Conservation (phyloP, 306 rosid species). For the Hippophae tibetana region DNA sequence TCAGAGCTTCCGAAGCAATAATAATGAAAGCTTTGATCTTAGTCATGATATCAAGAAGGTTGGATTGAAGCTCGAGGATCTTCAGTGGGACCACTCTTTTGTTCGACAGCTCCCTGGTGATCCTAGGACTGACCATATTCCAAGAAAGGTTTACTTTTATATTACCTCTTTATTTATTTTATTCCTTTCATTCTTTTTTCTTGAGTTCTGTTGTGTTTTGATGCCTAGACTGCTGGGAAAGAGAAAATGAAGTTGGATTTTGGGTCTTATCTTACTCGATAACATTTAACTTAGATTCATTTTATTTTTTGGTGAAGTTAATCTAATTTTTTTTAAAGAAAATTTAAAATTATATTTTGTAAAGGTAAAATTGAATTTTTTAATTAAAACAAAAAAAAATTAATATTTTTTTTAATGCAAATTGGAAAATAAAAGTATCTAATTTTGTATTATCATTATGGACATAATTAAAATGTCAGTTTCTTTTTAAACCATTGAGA, state of each 20-base stretch:
- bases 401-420: too few species aligned
- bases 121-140: constrained; percentile 58
- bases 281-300: too few species aligned
- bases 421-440: too few species aligned
- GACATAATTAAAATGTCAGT: too few species aligned
- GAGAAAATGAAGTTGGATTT: neutral
- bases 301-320: too few species aligned
- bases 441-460: too few species aligned
- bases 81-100: constrained; percentile 84
- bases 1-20: constrained; percentile 34
- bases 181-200: neutral
- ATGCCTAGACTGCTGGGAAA: neutral
- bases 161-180: neutral
- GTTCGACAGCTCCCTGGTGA: constrained; percentile 63
- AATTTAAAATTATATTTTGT: too few species aligned
- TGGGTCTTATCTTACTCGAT: too few species aligned
- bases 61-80: constrained; percentile 54
- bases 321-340: too few species aligned
- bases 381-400: too few species aligned
- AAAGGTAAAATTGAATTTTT: too few species aligned
- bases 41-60: constrained; percentile 5
- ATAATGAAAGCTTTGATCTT: constrained; percentile 8
- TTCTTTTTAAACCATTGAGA: too few species aligned
- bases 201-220: constrained; percentile 10
- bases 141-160: constrained; percentile 51